Conservation (phyloP, 2,329 filamentous ascomycete genomes). For the Hansfordia pulvinata region DNA sequence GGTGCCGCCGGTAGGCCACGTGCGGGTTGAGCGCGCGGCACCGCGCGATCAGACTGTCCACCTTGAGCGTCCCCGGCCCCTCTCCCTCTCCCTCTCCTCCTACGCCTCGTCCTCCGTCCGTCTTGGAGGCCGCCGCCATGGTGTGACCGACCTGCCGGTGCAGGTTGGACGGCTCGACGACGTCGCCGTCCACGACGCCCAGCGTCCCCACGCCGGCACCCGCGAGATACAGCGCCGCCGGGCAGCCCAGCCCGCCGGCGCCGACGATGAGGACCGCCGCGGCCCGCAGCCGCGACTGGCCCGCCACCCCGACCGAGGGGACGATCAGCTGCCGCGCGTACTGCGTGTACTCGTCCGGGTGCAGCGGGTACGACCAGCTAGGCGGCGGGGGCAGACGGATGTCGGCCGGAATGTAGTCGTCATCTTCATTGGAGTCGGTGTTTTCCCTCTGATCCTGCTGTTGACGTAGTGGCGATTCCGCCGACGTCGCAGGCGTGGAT, state of each 20-base stretch:
- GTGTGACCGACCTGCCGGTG: slow-evolving; percentile 83
- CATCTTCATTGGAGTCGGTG: no score
- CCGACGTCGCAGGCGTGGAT: no score
- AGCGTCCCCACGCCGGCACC: slow-evolving; percentile 76
- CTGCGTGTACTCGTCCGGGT: slow-evolving; percentile 61
- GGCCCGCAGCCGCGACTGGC: slow-evolving; percentile 60
- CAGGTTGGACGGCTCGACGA: slow-evolving; percentile 79
- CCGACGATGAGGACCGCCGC: slow-evolving; percentile 71
- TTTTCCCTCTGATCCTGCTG: no score
- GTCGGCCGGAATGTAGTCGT: neutral
- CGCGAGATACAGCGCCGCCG: slow-evolving; percentile 83
- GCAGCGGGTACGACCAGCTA: slow-evolving; percentile 52
- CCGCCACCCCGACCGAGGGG: slow-evolving; percentile 63
- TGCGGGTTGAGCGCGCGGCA: slow-evolving; percentile 55
- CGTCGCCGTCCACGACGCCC: slow-evolving; percentile 77
- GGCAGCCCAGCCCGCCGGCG: slow-evolving; percentile 80
- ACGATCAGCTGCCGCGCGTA: slow-evolving; percentile 90
- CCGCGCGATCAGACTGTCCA: slow-evolving; percentile 56
- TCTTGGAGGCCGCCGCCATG: slow-evolving; percentile 50
- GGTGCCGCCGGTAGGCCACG: slow-evolving; percentile 49
- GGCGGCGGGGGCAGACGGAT: neutral
- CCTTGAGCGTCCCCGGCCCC: slow-evolving; percentile 70
- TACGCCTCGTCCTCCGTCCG: no score
- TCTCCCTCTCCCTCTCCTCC: no score
- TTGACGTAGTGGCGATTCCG: no score